A percentile compares a stretch with the other conserved stretches of the same genome.
These are phyloP conservation scores for Capsella bursapastoris DNA, from an alignment of 345 rosid genomes.

Conservation along the genomic window DNA sequence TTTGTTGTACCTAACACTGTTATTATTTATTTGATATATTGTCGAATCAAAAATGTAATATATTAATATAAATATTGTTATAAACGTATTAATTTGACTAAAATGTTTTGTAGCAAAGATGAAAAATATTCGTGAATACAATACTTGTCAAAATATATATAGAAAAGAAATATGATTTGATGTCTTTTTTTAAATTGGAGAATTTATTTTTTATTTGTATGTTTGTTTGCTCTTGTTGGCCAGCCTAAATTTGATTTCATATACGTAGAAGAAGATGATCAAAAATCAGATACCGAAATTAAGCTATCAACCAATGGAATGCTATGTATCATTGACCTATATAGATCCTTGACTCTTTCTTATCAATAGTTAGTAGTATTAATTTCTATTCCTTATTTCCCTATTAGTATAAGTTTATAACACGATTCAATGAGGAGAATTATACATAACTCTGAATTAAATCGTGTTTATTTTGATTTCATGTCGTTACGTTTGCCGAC, in stretches of 20 bases:
- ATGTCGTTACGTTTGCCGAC: conserved; percentile 35
- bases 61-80: too few relatives aligned
- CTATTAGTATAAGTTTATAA: background rate
- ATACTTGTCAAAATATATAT: background rate
- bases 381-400: background rate
- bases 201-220: background rate
- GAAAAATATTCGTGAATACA: background rate
- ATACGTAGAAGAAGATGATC: background rate
- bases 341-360: background rate
- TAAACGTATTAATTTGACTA: too few relatives aligned
- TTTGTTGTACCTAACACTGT: too few relatives aligned
- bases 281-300: background rate
- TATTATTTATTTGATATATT: too few relatives aligned
- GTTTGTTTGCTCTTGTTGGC: background rate
- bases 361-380: background rate
- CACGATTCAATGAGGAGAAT: background rate
- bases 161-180: background rate
- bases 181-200: too few relatives aligned
- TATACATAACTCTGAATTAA: background rate
- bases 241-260: background rate
- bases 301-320: background rate
- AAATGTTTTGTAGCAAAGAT: too few relatives aligned
- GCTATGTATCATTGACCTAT: conserved; percentile 3
- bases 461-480: background rate
- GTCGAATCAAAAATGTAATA: too few relatives aligned